phyloP scores from a whole-genome alignment of 805 yeast species.

The Candida sithepensis region DNA sequence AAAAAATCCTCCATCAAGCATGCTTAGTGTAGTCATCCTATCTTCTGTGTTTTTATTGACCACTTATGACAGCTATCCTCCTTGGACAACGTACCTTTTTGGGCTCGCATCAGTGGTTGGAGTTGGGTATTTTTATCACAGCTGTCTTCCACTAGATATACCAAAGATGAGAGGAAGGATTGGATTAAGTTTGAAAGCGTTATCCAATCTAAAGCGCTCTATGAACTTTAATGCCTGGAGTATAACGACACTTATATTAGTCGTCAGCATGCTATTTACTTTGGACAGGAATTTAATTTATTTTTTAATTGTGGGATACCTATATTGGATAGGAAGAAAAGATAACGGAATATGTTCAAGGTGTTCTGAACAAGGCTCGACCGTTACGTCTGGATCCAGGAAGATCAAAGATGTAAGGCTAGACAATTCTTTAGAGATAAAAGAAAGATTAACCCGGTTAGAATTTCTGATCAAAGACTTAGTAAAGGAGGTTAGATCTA shows the following conservation, averaged over 20 bases:
- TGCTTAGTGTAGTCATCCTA: not conserved
- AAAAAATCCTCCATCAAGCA: not conserved
- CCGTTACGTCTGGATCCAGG: constrained; percentile 2
- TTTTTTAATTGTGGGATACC: constrained; percentile 8
- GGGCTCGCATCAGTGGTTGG: not conserved
- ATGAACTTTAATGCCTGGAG: not conserved
- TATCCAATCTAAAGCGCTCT: not conserved
- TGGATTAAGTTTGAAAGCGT: not conserved
- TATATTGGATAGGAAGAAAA: not conserved
- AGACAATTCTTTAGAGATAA: too few relatives aligned
- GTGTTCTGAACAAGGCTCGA: not conserved
- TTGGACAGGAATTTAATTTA: constrained; percentile 11
- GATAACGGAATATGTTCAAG: too few relatives aligned
- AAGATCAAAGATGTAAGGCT: constrained; percentile 12
- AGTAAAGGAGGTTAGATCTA: too few relatives aligned
- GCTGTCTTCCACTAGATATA: not conserved
- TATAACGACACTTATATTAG: constrained; percentile 11
- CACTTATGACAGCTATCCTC: too few relatives aligned
- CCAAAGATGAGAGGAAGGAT: not conserved
- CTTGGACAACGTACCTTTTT: not conserved
- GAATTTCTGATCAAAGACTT: too few relatives aligned
- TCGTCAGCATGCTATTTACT: constrained; percentile 11
- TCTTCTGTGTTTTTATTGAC: too few relatives aligned
- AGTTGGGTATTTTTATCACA: not conserved
- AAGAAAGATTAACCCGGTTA: too few relatives aligned